Percentiles rank a stretch among this genome's conserved stretches.
Evolutionary conservation across 2,329 filamentous ascomycete genomes (phyloP).

Genomic region (Aspergillus piperis): DNA sequence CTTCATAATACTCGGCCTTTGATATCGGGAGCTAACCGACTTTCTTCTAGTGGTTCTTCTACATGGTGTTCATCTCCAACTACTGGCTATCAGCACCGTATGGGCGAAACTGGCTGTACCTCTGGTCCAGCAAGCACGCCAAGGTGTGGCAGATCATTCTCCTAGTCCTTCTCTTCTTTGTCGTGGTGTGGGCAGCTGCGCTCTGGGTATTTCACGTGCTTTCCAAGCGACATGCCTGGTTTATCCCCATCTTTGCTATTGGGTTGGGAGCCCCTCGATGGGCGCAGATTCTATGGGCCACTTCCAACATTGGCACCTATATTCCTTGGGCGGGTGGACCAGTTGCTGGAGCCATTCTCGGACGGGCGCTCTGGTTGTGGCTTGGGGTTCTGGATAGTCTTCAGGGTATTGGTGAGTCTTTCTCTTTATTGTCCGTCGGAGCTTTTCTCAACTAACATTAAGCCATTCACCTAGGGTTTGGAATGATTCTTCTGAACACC

Average conservation of each 20-base stretch:
- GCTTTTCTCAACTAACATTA: not conserved
- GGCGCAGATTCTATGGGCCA: slow-evolving; percentile 67
- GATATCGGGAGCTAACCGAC: slow-evolving; percentile 57
- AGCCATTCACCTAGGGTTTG: slow-evolving; percentile 51
- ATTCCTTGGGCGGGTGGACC: slow-evolving; percentile 62
- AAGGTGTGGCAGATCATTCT: slow-evolving; percentile 59
- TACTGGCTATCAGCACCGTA: slow-evolving; percentile 66
- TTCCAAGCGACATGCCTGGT: slow-evolving; percentile 64
- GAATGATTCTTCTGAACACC: slow-evolving; percentile 67
- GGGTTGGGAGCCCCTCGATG: slow-evolving; percentile 65
- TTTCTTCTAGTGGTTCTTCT: slow-evolving; percentile 54
- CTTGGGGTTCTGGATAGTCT: slow-evolving; percentile 64
- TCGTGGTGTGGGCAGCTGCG: slow-evolving; percentile 56
- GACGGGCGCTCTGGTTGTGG: slow-evolving; percentile 64
- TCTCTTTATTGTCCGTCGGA: fast-evolving
- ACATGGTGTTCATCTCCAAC: slow-evolving; percentile 64
- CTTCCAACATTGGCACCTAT: slow-evolving; percentile 59
- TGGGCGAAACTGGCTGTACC: slow-evolving; percentile 64
- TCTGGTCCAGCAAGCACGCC: slow-evolving; percentile 59
- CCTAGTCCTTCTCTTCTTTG: slow-evolving; percentile 49
- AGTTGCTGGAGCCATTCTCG: slow-evolving; percentile 56
- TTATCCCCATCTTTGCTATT: slow-evolving; percentile 66
- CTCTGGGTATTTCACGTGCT: slow-evolving; percentile 53
- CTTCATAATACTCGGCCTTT: too few species aligned
- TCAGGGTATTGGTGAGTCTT: slow-evolving; percentile 53